phyloP scores from a whole-genome alignment of 1,284 basidiomycete genomes.

The Schizophyllum amplum region DNA sequence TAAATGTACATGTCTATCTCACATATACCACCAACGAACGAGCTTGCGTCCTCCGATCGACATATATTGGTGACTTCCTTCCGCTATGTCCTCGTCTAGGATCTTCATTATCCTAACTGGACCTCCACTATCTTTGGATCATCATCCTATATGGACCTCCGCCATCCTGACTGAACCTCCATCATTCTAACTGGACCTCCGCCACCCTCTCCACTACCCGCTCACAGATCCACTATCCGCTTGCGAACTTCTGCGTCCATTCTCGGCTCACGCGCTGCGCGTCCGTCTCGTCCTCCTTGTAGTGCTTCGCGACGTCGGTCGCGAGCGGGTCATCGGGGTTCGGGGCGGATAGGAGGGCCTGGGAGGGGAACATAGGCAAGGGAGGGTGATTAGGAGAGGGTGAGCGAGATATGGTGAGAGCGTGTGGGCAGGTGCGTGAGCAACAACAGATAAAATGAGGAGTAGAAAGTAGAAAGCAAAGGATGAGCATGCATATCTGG shows the following conservation, averaged over 20 bases:
- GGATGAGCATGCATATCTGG: no score
- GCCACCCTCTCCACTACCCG: no score
- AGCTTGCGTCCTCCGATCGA: not conserved
- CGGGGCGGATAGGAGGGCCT: conserved; percentile 90
- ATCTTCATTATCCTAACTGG: no score
- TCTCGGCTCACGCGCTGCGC: conserved; percentile 85
- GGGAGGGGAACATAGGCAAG: conserved; percentile 21
- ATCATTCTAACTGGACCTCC: no score
- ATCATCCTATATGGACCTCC: no score
- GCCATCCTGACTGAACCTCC: no score
- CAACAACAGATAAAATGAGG: not conserved
- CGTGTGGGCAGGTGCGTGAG: not conserved
- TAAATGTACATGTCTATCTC: not conserved
- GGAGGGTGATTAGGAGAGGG: not conserved
- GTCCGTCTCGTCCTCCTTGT: conserved; percentile 94
- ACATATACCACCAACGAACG: not conserved
- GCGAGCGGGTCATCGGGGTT: conserved; percentile 99
- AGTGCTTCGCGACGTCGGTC: conserved; percentile 96
- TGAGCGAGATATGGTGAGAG: not conserved
- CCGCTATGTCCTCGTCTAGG: no score
- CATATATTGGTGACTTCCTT: no score
- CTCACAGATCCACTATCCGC: not conserved
- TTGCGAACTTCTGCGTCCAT: conserved; percentile 88
- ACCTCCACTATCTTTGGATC: no score
- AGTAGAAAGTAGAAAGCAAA: no score